Conservation (phyloP, 1,284 basidiomycete genomes). For the Microbotryum scabiosae region DNA sequence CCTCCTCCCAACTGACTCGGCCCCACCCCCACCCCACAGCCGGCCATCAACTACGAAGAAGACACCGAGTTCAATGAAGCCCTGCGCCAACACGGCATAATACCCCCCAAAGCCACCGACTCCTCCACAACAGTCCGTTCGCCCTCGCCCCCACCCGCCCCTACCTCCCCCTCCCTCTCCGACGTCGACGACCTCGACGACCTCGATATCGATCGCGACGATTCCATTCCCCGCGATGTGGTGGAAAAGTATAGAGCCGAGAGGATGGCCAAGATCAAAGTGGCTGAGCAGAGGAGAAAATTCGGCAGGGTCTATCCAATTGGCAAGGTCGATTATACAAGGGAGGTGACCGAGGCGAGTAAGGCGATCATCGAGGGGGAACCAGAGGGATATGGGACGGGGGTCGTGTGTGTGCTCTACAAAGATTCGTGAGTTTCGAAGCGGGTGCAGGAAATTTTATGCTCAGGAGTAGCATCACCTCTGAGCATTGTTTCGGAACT, state of each 20-base stretch:
- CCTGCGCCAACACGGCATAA: slow-evolving; percentile 79
- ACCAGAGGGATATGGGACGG: slow-evolving; percentile 59
- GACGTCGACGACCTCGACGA: slow-evolving; percentile 54
- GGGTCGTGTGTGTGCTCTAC: slow-evolving; percentile 79
- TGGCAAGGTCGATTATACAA: slow-evolving; percentile 82
- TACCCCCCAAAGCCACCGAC: slow-evolving; percentile 51
- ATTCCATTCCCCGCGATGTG: slow-evolving; percentile 51
- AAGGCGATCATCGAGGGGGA: slow-evolving; percentile 59
- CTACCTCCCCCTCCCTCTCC: slow-evolving; percentile 24
- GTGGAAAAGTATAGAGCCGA: slow-evolving; percentile 62
- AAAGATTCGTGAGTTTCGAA: slow-evolving; percentile 62
- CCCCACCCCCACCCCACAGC: not conserved
- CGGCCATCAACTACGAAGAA: slow-evolving; percentile 24
- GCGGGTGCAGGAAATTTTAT: not conserved
- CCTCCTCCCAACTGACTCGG: too few relatives aligned
- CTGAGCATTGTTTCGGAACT: too few relatives aligned
- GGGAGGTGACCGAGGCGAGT: slow-evolving; percentile 90
- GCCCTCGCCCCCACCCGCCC: slow-evolving; percentile 23
- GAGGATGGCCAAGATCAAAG: slow-evolving; percentile 58
- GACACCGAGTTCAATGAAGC: slow-evolving; percentile 59
- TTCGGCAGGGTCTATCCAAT: slow-evolving; percentile 85
- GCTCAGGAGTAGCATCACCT: not conserved
- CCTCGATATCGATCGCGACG: slow-evolving; percentile 58
- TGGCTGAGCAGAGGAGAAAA: slow-evolving; percentile 55
- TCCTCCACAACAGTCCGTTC: slow-evolving; percentile 8